Conservation (phyloP, 495 filamentous ascomycete species). For the Xylaria sp. region DNA sequence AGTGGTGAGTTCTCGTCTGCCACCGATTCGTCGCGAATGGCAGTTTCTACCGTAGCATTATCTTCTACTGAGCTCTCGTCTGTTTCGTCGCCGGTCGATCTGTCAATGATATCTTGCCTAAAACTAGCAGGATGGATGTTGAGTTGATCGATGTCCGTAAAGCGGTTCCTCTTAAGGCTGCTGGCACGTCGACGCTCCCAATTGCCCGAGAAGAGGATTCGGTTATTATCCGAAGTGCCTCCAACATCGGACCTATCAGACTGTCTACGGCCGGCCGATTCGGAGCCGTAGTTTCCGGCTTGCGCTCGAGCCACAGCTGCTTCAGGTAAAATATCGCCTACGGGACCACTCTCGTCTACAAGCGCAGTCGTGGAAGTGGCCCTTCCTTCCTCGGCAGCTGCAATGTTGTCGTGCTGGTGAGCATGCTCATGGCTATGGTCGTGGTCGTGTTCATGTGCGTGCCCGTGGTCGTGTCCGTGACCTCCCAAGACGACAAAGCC, state of each 20-base stretch:
- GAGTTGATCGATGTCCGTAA: conserved; percentile 72
- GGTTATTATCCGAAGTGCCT: conserved; percentile 36
- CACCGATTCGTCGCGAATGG: conserved; percentile 56
- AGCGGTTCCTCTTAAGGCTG: conserved; percentile 56
- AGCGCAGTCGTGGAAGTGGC: conserved; percentile 28
- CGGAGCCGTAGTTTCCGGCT: conserved; percentile 35
- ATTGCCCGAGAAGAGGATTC: conserved; percentile 43
- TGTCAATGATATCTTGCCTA: conserved; percentile 85
- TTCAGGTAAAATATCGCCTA: conserved; percentile 54
- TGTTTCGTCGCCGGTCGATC: conserved; percentile 54
- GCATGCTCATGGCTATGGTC: conserved; percentile 48
- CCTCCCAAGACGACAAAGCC: conserved; percentile 91
- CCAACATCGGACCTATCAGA: conserved; percentile 35
- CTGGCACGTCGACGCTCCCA: conserved; percentile 59
- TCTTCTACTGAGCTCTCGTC: conserved; percentile 59
- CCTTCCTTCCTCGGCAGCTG: conserved; percentile 40
- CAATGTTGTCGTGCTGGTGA: conserved; percentile 40
- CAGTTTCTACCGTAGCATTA: conserved; percentile 61
- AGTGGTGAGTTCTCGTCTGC: conserved; percentile 57
- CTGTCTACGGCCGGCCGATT: conserved; percentile 46
- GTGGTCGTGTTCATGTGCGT: conserved; percentile 56
- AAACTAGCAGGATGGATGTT: conserved; percentile 89
- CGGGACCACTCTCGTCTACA: conserved; percentile 41
- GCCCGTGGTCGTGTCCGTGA: conserved; percentile 85
- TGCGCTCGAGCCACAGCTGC: conserved; percentile 44